A percentile compares a stretch with the other conserved stretches of the same genome.
phyloP scores from a whole-genome alignment of 2,329 filamentous ascomycete genomes.

The Fusarium anthophilum region DNA sequence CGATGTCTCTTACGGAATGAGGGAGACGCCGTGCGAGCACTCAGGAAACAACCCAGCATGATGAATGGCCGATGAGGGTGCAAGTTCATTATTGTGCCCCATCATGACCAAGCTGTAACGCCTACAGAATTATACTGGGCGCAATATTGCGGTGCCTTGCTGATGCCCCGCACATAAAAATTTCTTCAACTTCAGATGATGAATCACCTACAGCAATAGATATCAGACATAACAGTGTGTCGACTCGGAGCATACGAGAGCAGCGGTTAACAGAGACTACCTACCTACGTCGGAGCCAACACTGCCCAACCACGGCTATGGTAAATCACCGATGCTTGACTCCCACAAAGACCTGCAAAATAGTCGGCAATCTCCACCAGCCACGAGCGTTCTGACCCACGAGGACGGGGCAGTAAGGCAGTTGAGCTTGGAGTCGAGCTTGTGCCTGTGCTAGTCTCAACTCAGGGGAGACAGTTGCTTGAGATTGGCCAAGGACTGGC shows the following conservation, averaged over 20 bases:
- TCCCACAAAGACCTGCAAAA: constrained; percentile 16
- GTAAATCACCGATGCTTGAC: constrained; percentile 32
- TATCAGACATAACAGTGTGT: background rate
- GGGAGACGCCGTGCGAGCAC: constrained; percentile 18
- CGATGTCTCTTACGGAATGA: constrained; percentile 12
- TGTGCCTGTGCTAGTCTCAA: constrained; percentile 28
- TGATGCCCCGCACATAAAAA: constrained; percentile 17
- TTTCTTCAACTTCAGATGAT: background rate
- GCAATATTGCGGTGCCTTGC: constrained; percentile 33
- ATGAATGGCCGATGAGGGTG: constrained; percentile 22
- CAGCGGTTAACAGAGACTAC: background rate
- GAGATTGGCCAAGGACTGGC: constrained; percentile 26
- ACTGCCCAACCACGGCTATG: constrained; percentile 13
- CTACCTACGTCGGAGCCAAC: constrained; percentile 2
- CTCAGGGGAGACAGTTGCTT: constrained; percentile 15
- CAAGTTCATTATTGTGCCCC: constrained; percentile 7
- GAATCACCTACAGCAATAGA: background rate
- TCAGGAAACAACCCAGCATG: constrained; percentile 1
- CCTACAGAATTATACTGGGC: constrained; percentile 16
- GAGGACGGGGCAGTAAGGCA: constrained; percentile 1
- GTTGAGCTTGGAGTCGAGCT: constrained; percentile 18
- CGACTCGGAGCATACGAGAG: background rate
- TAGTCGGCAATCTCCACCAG: constrained; percentile 32
- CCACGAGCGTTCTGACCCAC: constrained; percentile 30
- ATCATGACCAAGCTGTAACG: constrained; percentile 21